Evolutionary conservation across 2,329 filamentous ascomycete species (phyloP), one percentile per base, ranked within the genome.

Genomic region (Fusarium compactum): DNA sequence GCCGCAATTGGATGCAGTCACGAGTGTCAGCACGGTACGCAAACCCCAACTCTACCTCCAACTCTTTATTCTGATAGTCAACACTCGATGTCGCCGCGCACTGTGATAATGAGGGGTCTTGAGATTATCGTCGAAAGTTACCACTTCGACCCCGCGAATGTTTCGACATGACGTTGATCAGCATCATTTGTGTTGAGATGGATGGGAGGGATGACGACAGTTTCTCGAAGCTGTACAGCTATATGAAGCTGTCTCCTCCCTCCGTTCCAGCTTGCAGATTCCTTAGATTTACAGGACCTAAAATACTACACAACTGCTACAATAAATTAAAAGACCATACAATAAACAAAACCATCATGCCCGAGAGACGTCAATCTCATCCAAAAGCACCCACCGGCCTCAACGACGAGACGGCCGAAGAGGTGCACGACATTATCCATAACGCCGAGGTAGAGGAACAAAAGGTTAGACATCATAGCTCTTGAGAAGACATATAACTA

Each of bases 351-450:
- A 22, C 1, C 54, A 69, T 8, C 11, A 73, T 71, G 65, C 16
- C 68, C 2, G 61, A 61, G 62, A 71, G 65, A 63, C 55, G 65
- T 47, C 41, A 43, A 47, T 69, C 68, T 18, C 45, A 43, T 6
- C 65, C 65, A 15, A 71, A 72, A 53, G 51, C 48, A 11, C 52
- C 76, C 1, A 70, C 64, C 16, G 76, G 76, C 22, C 72, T 78
- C 46, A 62, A 73, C 1, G 78, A 79, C 41, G 76, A 79, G 67
- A 75, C 72, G 25, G 79, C 78, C 18, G 54, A 76, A 9, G 78
- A 79, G 56, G 61, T 63, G 9, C 79, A 80, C 47, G 79, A 80
- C 20, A 72, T 80, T 46, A 80, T 80, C 20, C 78, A 80, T 51
- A 57, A 72, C 6, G 79, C 78, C 30, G 79, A 80, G 52, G n/a